Percentiles rank a stretch among this genome's conserved stretches.
These are phyloP conservation scores for Podospora fimiseda DNA, from an alignment of 495 filamentous ascomycete species.

Conservation along the genomic window DNA sequence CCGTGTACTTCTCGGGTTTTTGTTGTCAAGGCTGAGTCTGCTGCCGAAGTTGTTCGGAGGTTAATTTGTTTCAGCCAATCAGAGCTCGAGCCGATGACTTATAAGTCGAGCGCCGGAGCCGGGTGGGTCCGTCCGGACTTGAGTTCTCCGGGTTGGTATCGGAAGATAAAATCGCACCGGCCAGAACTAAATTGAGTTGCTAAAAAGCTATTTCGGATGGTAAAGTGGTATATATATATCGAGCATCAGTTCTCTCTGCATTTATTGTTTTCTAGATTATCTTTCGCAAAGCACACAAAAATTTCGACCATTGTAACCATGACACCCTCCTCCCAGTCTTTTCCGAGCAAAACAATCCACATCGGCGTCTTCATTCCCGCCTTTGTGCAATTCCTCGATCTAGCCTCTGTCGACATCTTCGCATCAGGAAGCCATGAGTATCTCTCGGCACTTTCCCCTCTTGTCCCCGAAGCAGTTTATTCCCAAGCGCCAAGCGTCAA, in stretches of 20 bases:
- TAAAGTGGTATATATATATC: no score
- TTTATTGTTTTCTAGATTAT: no score
- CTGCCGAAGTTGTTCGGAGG: constrained; percentile 14
- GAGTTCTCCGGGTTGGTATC: no score
- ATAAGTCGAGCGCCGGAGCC: neutral
- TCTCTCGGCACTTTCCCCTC: constrained; percentile 18
- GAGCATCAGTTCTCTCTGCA: no score
- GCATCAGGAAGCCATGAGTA: constrained; percentile 42
- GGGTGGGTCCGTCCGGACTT: no score
- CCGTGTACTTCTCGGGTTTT: neutral
- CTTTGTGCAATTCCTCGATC: constrained; percentile 43
- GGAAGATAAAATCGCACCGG: no score
- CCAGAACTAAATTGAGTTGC: no score
- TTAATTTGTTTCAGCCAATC: constrained; percentile 14
- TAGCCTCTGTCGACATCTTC: constrained; percentile 44
- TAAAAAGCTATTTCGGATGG: no score
- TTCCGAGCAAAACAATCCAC: constrained; percentile 17
- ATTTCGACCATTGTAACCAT: neutral
- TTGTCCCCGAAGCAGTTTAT: constrained; percentile 31
- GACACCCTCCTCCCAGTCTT: neutral
- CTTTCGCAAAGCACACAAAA: no score
- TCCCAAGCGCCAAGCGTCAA: constrained; percentile 35
- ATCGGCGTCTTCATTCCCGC: constrained; percentile 43
- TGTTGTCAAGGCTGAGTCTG: neutral
- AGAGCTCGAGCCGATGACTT: neutral